These are phyloP conservation scores for Aspergillus quadrilineatus DNA, from an alignment of 2,329 filamentous ascomycete genomes.

Conservation along the genomic window DNA sequence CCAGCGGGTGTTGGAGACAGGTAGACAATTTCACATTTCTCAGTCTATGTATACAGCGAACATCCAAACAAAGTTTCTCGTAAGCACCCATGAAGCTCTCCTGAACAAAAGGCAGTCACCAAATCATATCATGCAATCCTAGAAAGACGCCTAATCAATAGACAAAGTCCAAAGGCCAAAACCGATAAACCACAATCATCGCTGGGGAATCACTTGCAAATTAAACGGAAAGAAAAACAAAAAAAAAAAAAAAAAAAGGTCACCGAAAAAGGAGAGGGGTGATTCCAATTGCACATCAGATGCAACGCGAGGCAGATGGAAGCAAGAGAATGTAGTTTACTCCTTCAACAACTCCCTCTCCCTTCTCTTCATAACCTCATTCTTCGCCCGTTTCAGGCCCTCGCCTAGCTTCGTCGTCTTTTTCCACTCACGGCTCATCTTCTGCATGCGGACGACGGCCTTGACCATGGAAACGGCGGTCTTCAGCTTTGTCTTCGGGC, in stretches of 20 bases:
- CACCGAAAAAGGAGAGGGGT: no score
- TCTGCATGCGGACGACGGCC: slow-evolving; percentile 47
- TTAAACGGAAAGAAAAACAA: neutral
- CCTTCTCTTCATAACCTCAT: slow-evolving; percentile 40
- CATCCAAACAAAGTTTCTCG: slow-evolving; percentile 10
- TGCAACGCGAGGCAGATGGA: neutral
- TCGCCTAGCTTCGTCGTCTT: slow-evolving; percentile 45
- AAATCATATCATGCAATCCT: neutral
- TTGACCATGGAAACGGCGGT: slow-evolving; percentile 44
- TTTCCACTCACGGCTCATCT: slow-evolving; percentile 46
- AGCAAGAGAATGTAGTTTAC: slow-evolving; percentile 12
- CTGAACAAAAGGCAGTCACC: neutral
- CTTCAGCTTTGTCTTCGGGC: slow-evolving; percentile 43
- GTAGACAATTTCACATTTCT: slow-evolving; percentile 10
- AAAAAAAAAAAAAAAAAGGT: no score
- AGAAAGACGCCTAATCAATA: neutral
- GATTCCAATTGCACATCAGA: no score
- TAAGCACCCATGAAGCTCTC: neutral
- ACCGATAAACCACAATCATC: neutral
- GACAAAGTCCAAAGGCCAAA: neutral
- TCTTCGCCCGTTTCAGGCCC: slow-evolving; percentile 44
- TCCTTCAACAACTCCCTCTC: slow-evolving; percentile 25
- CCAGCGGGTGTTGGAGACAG: neutral
- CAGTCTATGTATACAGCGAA: slow-evolving; percentile 13
- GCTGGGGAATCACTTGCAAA: slow-evolving; percentile 6